Evolutionary conservation across 2,329 filamentous ascomycete species (phyloP).

Genomic region (Trichoderma koningii): DNA sequence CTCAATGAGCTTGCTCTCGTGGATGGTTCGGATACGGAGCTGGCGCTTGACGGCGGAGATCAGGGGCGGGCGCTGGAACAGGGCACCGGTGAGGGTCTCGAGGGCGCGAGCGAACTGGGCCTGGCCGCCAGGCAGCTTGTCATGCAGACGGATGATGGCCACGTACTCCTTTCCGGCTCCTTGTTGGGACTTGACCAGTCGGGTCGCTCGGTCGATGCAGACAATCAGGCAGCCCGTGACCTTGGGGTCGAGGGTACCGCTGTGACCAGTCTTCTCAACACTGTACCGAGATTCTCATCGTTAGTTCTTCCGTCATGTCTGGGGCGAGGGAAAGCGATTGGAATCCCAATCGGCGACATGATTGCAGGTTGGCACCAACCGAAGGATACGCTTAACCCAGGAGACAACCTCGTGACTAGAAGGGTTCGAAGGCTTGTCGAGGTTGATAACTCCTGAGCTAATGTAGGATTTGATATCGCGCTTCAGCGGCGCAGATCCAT

Average conservation of each 20-base stretch:
- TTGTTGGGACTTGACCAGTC: constrained; percentile 98
- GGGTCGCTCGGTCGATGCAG: constrained; percentile 93
- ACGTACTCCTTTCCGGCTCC: constrained; percentile 99
- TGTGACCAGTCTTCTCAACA: constrained; percentile 93
- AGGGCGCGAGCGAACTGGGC: constrained; percentile 90
- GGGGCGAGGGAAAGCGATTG: background rate
- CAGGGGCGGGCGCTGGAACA: constrained; percentile 88
- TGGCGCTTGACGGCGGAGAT: constrained; percentile 99
- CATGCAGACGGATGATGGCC: constrained; percentile 90
- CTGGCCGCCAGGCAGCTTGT: constrained; percentile 91
- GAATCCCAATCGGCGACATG: constrained; percentile 1
- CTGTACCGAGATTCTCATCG: constrained; percentile 32
- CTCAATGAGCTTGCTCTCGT: constrained; percentile 95
- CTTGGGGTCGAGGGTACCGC: constrained; percentile 96
- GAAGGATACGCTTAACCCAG: constrained; percentile 97
- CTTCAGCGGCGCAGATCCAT: constrained; percentile 86
- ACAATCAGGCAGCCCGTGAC: constrained; percentile 95
- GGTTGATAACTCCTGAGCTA: constrained; percentile 96
- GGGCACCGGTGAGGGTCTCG: constrained; percentile 92
- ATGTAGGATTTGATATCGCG: constrained; percentile 97
- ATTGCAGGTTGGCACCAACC: constrained; percentile 53
- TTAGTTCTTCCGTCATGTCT: constrained; percentile 4
- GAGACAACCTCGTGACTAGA: constrained; percentile 98
- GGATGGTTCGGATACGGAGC: constrained; percentile 95
- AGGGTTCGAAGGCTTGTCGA: constrained; percentile 83